Evolutionary conservation across 2,329 filamentous ascomycete species (phyloP), one percentile per base, ranked within the genome.

Genomic region (Neopestalotiopsis clavispora): DNA sequence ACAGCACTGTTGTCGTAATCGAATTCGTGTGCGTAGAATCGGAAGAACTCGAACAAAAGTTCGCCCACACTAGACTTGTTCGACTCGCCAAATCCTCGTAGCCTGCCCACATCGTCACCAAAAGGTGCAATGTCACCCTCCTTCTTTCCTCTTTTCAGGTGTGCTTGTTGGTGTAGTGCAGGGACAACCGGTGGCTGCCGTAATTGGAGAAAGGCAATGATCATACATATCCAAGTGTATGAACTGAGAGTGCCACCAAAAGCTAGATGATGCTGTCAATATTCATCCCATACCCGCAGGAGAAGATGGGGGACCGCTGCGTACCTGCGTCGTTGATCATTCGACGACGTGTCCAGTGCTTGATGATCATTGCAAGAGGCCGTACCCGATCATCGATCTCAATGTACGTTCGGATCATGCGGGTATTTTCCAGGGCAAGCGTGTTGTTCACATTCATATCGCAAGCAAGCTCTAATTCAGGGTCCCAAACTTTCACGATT

Each of bases 361-460:
- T 99, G 82, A 99, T 89, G 70, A 97, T 93, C 94, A 99, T 98
- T 17, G 96, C 95, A 74, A 99, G 84, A 59, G 93, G 94, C 58
- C 96, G 90, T 68, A 99, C 94, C 70, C 96, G 91, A 52, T 94
- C 90, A 80, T 99, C 96, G 68, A 97, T 92, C 76, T 97, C 91
- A 70, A 99, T 94, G 81, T 99, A 99, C 0, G 94, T 97, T 78
- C 95, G 94, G 75, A 99, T 96, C 95, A 99, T 97, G 65, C 95
- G 90, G 14, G 96, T 99, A 77, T 99, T 99, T 80, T 98, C 95
- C 70, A 99, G 84, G 4, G 96, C 96, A 66, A 97, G 82, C 0
- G 95, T 96, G 76, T 98, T 99, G 84, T 99, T 99, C 82, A 99
- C 95, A 75, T 99, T 99, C 92, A 99, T 96, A 78, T 99, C 96